Percentiles rank a stretch among this genome's conserved stretches.
phyloP scores from a whole-genome alignment of 257 asterid genomes.

The Solanum tarapatanum region DNA sequence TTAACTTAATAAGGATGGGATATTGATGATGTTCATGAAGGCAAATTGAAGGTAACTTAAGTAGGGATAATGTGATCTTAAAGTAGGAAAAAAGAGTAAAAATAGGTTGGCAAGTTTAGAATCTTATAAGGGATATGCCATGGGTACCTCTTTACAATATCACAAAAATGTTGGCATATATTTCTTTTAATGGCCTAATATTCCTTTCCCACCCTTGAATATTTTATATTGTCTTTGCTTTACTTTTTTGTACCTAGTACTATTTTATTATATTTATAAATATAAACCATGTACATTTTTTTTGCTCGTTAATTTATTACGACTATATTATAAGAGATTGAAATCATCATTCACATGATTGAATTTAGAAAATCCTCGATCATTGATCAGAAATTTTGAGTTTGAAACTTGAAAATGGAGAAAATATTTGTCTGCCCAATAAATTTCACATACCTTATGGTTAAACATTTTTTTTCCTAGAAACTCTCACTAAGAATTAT shows the following conservation, averaged over 20 bases:
- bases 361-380: background rate
- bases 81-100: constrained; percentile 5
- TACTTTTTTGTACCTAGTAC: background rate
- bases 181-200: background rate
- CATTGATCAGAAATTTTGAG: background rate
- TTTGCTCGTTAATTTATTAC: too few relatives aligned
- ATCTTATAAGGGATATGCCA: constrained; percentile 39
- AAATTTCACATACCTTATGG: background rate
- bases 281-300: background rate
- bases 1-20: background rate
- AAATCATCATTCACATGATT: background rate
- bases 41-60: constrained; percentile 27
- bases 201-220: background rate
- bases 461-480: background rate
- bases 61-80: constrained; percentile 11
- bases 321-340: background rate
- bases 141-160: background rate
- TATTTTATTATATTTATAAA: too few relatives aligned
- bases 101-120: constrained; percentile 12
- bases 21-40: background rate
- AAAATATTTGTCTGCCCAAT: background rate
- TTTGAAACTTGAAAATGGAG: background rate
- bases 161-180: background rate
- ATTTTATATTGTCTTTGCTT: background rate
- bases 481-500: background rate